Base-by-base conservation (phyloP, 108 stramenopile species). In the Phaeodactylum tricornutum region DNA sequence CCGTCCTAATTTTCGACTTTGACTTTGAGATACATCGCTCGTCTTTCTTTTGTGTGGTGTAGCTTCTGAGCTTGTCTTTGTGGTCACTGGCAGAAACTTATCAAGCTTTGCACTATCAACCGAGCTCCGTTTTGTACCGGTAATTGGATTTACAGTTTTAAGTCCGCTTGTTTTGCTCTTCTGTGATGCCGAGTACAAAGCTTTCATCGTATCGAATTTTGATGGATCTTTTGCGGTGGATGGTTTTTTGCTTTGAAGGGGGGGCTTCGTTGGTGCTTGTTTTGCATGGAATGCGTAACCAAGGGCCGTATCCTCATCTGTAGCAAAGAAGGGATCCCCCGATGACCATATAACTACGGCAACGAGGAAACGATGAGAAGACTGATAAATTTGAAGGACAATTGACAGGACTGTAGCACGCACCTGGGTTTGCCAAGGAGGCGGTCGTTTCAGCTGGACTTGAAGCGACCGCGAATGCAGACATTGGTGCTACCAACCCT, bases 401-500 rank as follows among this genome's bases (percentile, higher is more conserved):
- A 16, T 12, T 12, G 12, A 19, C n/a, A 19, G 42, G 16, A 8
- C 49, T 5, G 21, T n/a, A 32, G 23, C 25, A 50, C 57, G 57
- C 53, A 50, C 37, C 27, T 49, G 41, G 5, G 55, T 24, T 19
- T 40, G 19, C 19, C 36, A 30, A 22, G 61, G 47, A 15, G 66
- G 57, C 24, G 51, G 56, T 29, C n/a, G 61, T 56, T 57, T 76
- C 74, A 5, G 74, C 64, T 0, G 70, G 58, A 51, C 74, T 70
- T 20, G 65, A 71, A 11, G 59, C 61, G 5, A 45, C 55, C n/a
- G 62, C 60, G 30, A 70, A 39, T 1, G 57, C 52, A 1, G 69
- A 66, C 1, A 70, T 54, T 5, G 69, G 69, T 19, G 49, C 26
- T 11, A 61, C 57, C 4, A 76, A 40, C 2, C 53, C 57, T 32